A percentile compares a stretch with the other conserved stretches of the same genome.
phyloP scores from a whole-genome alignment of 108 stramenopile genomes.

The Skeletonema marinoi region DNA sequence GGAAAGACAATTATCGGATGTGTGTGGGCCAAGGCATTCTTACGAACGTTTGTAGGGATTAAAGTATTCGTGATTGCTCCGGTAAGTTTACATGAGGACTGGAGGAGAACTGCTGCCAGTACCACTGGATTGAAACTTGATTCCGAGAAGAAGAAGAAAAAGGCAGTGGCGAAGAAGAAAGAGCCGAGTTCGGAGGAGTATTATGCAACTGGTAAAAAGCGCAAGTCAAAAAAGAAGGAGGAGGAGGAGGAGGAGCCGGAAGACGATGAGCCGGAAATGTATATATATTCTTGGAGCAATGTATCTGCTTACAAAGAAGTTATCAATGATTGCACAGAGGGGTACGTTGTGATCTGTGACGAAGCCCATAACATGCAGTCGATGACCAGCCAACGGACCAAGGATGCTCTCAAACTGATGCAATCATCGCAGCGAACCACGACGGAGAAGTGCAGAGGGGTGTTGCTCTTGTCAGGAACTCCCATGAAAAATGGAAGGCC shows the following conservation, averaged over 20 bases:
- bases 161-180: slow-evolving; percentile 18
- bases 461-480: slow-evolving; percentile 83
- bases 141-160: slow-evolving; percentile 25
- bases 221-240: slow-evolving; percentile 23
- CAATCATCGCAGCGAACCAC: slow-evolving; percentile 27
- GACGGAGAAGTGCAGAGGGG: slow-evolving; percentile 54
- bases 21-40: slow-evolving; percentile 76
- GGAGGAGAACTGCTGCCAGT: slow-evolving; percentile 69
- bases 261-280: slow-evolving; percentile 23
- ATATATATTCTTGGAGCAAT: slow-evolving; percentile 67
- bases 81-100: slow-evolving; percentile 70
- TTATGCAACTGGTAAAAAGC: slow-evolving; percentile 7
- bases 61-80: slow-evolving; percentile 73
- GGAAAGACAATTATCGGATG: slow-evolving; percentile 81
- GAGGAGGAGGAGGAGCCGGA: slow-evolving; percentile 11
- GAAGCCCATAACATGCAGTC: slow-evolving; percentile 87
- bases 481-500: slow-evolving; percentile 93
- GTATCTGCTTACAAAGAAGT: slow-evolving; percentile 47
- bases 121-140: slow-evolving; percentile 59
- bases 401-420: slow-evolving; percentile 61
- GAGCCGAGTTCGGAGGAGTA: slow-evolving; percentile 18
- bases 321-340: slow-evolving; percentile 18
- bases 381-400: slow-evolving; percentile 63
- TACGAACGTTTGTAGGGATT: slow-evolving; percentile 51
- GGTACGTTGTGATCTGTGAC: slow-evolving; percentile 70